Evolutionary conservation across 2,329 filamentous ascomycete species (phyloP), one percentile per base, ranked within the genome.

Genomic region (Westerdykella sp.): DNA sequence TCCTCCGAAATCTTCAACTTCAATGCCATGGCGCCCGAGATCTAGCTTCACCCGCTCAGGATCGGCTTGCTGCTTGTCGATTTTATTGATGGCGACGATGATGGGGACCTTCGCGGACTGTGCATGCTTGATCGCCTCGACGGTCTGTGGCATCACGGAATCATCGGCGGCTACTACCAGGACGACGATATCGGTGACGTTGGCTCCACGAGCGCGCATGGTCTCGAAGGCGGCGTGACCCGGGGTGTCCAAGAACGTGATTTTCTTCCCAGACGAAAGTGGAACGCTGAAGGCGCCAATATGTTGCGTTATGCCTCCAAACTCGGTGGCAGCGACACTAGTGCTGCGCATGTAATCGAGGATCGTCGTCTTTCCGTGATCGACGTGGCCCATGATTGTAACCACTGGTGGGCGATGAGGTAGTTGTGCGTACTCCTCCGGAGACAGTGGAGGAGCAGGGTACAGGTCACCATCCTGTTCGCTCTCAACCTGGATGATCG

Each of bases 301-400:
- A 61, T 98, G 93, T 66, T 98, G 93, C 0, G 93, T 98, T 62
- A 98, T 98, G 30, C 93, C 93, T 49, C 93, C 93, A 62, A 96
- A 90, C 65, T 98, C 93, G 42, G 85, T 81, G 5, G 88, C 88
- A 34, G 84, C 94, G 35, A 98, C 81, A 6, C 89, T 96, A 1
- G 90, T 93, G 56, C 95, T 94, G 31, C 93, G 85, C 36, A 98
- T 74, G 70, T 84, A 97, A 63, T 98, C 93, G 9, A 98, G 75
- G 34, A 98, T 82, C 0, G 94, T 98, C 1, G 93, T 98, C 72
- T 98, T 98, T 42, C 93, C 93, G 65, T 98, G 93, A 63, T 98
- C 94, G 56, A 98, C 93, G 53, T 98, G 93, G 2, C 93, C 93
- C 94, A 98, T 98, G 60, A 98, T 98, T 0, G 94, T 97, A 32